These are phyloP conservation scores for Eragrostis curvula DNA, from an alignment of 176 grass and related monocot species.

Conservation along the genomic window DNA sequence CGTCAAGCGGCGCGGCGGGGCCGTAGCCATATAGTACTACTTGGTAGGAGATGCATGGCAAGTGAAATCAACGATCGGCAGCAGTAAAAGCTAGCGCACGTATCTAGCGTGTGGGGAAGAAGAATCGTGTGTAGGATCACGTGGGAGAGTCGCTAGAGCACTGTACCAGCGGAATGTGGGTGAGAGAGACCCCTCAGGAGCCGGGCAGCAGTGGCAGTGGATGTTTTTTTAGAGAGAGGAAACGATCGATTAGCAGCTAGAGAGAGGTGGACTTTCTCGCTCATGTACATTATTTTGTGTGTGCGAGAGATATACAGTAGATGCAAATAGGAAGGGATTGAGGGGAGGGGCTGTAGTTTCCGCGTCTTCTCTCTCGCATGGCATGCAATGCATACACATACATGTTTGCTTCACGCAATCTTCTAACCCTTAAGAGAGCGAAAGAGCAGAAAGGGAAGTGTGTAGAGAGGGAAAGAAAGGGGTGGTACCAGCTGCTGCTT, in stretches of 20 bases:
- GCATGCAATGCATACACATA: conserved; percentile 31
- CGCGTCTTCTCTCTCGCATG: background rate
- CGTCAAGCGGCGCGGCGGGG: conserved; percentile 20
- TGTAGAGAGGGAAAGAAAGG: conserved; percentile 50
- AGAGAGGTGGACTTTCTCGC: background rate
- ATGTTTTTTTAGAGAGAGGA: background rate
- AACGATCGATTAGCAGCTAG: background rate
- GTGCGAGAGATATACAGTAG: background rate
- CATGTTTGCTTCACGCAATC: conserved; percentile 99
- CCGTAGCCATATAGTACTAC: background rate
- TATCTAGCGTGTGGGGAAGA: conserved; percentile 42
- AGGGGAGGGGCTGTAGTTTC: conserved; percentile 5
- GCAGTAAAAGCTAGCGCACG: conserved; percentile 25
- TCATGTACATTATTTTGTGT: no score
- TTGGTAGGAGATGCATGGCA: background rate
- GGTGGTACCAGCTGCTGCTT: conserved; percentile 50
- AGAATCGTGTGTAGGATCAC: conserved; percentile 55
- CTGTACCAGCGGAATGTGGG: conserved; percentile 44
- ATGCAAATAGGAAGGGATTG: conserved; percentile 49
- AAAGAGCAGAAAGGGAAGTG: conserved; percentile 60
- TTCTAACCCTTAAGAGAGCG: conserved; percentile 64
- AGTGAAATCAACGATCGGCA: conserved; percentile 36
- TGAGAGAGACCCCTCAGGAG: conserved; percentile 41
- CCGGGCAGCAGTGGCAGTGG: background rate
- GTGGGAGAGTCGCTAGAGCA: conserved; percentile 15